Percentiles rank a stretch among this genome's conserved stretches.
These are phyloP conservation scores for Sordariomycetes sp. DNA, from an alignment of 2,329 filamentous ascomycete species.

Conservation along the genomic window DNA sequence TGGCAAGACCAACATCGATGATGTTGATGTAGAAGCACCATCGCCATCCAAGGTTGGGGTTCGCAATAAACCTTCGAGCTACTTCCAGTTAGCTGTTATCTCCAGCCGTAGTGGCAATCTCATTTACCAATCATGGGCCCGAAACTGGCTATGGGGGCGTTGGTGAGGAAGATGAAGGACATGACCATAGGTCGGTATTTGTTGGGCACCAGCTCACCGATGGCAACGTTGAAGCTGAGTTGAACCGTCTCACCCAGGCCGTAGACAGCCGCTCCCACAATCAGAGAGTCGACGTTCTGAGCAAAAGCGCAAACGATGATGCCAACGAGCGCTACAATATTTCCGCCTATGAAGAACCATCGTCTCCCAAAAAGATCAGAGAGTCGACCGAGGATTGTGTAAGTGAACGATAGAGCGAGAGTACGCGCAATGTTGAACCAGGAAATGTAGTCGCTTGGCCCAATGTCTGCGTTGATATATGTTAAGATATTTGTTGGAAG, in stretches of 20 bases:
- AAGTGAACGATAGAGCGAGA: conserved; percentile 23
- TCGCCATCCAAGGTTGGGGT: conserved; percentile 24
- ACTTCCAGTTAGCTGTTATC: background rate
- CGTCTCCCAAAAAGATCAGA: conserved; percentile 28
- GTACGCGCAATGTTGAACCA: conserved; percentile 27
- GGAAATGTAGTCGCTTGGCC: conserved; percentile 21
- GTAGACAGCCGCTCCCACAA: conserved; percentile 23
- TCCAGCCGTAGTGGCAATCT: background rate
- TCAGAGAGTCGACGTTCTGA: conserved; percentile 22
- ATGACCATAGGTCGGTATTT: conserved; percentile 26
- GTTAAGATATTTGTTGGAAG: conserved; percentile 26
- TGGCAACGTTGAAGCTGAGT: conserved; percentile 24
- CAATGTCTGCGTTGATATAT: conserved; percentile 26
- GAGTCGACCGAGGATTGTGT: conserved; percentile 26
- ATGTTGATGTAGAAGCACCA: conserved; percentile 33
- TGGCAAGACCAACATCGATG: conserved; percentile 21
- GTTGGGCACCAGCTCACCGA: conserved; percentile 31
- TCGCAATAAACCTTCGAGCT: conserved; percentile 23
- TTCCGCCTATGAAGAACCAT: conserved; percentile 29
- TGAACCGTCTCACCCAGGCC: conserved; percentile 26
- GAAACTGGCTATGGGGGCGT: conserved; percentile 21
- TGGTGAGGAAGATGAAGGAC: conserved; percentile 22
- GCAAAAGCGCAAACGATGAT: conserved; percentile 25
- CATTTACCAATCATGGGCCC: conserved; percentile 22
- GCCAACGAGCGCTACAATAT: conserved; percentile 22